Evolutionary conservation across 495 filamentous ascomycete species (phyloP), one percentile per base, ranked within the genome.

Genomic region (Daldinia decipiens): DNA sequence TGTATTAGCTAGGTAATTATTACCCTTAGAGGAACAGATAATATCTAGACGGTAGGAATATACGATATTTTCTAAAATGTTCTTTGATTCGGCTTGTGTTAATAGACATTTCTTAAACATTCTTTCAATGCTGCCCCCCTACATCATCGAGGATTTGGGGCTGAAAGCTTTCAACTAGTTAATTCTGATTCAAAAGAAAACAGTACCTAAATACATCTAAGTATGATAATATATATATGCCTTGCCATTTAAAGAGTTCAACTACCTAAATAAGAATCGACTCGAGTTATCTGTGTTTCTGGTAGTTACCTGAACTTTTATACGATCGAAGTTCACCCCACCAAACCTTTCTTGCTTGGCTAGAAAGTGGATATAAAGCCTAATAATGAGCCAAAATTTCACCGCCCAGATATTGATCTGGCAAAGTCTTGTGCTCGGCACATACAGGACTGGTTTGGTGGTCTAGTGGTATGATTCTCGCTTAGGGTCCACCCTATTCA

Each of bases 381-480:
- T 53, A 7, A 15, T 53, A 53, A 31, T 5, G 3, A 11, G 2
- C 5, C 26, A 17, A 7, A 17, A 3, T 53, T 4, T 29, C 50
- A 53, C 50, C 50, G 26, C 50, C 50, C 15, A 31, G 50, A 53
- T 17, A 13, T 3, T 17, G 19, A 24, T 47, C 43, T 24, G 43
- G 43, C 43, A 47, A 47, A 47, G 24, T 47, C 43, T 24, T 47
- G 43, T 45, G 8, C 24, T 21, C 19, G 4, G 4, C 39, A 36
- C 26, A 53, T 4, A 9, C 1, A 29, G 8, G 8, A n/a, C 3
- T 53, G 53, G 53, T 56, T 56, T 67, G 31, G 52, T 71, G 63
- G 68, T 71, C 59, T 67, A 71, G 68, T 59, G 68, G 68, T 71
- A 71, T 66, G 62, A 71, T 71, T 56, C 68, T 71, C 68, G 68